A percentile compares a stretch with the other conserved stretches of the same genome.
Conservation (phyloP, 2,329 filamentous ascomycete genomes). For the Ceratocystis cacaofunesta region DNA sequence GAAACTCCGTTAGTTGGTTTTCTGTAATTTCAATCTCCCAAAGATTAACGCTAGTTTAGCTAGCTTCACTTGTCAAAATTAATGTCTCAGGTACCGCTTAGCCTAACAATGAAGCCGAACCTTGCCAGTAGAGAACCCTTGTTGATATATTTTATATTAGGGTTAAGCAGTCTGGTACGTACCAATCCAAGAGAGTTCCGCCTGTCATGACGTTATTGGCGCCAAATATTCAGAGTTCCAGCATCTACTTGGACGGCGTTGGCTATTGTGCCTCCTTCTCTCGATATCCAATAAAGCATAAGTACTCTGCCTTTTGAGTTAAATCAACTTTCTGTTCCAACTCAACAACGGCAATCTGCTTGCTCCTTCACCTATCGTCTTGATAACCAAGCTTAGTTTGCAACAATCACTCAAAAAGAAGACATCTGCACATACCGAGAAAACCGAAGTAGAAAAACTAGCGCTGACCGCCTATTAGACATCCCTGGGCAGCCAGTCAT, state of each 20-base stretch:
- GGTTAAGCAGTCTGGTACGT: not conserved
- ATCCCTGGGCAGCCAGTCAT: not conserved
- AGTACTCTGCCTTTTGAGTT: not conserved
- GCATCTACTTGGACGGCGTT: no score
- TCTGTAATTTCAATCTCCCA: not conserved
- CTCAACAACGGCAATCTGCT: not conserved
- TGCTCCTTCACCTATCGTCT: not conserved
- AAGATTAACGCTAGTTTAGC: not conserved
- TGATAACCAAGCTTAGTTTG: not conserved
- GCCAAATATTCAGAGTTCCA: not conserved
- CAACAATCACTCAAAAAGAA: not conserved
- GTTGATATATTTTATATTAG: not conserved
- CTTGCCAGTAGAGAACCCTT: not conserved
- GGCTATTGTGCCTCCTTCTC: not conserved
- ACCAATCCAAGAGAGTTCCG: no score
- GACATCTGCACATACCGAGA: not conserved
- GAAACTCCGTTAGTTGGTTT: not conserved
- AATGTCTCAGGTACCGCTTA: constrained; percentile 5
- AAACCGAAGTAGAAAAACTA: not conserved
- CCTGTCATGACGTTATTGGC: not conserved
- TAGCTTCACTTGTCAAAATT: constrained; percentile 6
- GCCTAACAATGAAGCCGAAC: not conserved
- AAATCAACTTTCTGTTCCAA: not conserved
- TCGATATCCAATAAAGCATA: not conserved
- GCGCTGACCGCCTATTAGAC: not conserved